Evolutionary conservation across 2,329 filamentous ascomycete genomes (phyloP), one percentile per base, ranked within the genome.

Genomic region (Colletotrichum plurivorum): DNA sequence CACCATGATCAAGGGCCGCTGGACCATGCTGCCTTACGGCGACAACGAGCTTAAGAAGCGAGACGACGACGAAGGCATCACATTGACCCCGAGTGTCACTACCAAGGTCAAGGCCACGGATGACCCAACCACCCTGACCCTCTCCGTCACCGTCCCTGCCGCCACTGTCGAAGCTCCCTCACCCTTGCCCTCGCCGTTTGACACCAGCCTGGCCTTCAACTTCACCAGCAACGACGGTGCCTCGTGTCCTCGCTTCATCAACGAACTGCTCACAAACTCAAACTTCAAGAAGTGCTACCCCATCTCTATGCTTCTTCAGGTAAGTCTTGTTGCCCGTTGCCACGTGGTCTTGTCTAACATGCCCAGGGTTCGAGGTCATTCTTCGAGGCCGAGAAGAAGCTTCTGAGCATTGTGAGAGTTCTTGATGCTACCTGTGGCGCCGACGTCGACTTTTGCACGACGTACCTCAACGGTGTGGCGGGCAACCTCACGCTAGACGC

Each of bases 241-340:
- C 25, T 81, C 82, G 5, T 95, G 93, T 75, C 88, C 90, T 3
- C 77, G 77, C 5, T 95, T 95, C 80, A 91, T 97, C 78, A 84
- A 88, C 59, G 79, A 78, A 2, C 89, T 97, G 74, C 85, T 96
- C 58, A 82, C 81, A 54, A 88, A 93, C 76, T 77, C 85, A 6
- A 90, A 88, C 4, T 94, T 96, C 74, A 87, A 89, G 73, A 79
- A 86, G 59, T 98, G 95, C 82, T 89, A 95, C 73, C 94, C 95
- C 0, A 85, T 98, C 66, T 97, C 95, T 1, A 85, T 97, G 74
- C 88, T 98, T 72, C 84, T 98, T 10, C 89, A 93, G 84, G 93
- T 93, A 82, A 76, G 88, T 76, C 10, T 6, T 7, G 16, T 8
- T 13, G 41, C 5, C 41, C 27, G 36, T 54, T 22, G 55, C 16